These are phyloP conservation scores for Colletotrichum sansevieriae DNA, from an alignment of 2,329 filamentous ascomycete species.

Conservation along the genomic window DNA sequence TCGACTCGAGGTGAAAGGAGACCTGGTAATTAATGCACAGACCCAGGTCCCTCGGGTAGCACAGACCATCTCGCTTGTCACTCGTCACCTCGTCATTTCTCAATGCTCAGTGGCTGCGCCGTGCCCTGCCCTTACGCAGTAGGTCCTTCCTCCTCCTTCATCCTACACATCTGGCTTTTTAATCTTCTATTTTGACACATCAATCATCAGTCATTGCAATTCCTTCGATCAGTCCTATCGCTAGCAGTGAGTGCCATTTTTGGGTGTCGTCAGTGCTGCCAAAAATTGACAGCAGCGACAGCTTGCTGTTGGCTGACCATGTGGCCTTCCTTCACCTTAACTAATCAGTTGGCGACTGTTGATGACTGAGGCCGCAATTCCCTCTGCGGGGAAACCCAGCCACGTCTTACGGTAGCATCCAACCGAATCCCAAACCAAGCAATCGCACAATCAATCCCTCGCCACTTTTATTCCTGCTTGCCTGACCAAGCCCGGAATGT, in stretches of 20 bases:
- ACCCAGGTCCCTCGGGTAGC: not conserved
- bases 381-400: slow-evolving; percentile 39
- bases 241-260: not conserved
- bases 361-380: slow-evolving; percentile 34
- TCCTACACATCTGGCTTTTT: not conserved
- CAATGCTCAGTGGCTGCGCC: slow-evolving; percentile 33
- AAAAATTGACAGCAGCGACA: slow-evolving; percentile 3
- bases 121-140: slow-evolving; percentile 6
- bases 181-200: not conserved
- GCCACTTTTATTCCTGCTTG: slow-evolving; percentile 38
- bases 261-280: not conserved
- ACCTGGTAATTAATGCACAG: slow-evolving; percentile 14
- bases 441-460: slow-evolving; percentile 27
- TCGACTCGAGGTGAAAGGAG: not conserved
- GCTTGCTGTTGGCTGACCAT: not conserved
- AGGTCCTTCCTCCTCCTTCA: not conserved
- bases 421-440: slow-evolving; percentile 13
- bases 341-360: not conserved
- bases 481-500: slow-evolving; percentile 3
- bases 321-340: slow-evolving; percentile 2
- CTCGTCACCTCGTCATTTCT: slow-evolving; percentile 36
- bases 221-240: not conserved
- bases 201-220: slow-evolving; percentile 4
- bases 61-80: slow-evolving; percentile 30
- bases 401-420: slow-evolving; percentile 20